Evolutionary conservation across 768 basidiomycete species (phyloP).

Genomic region (Amanita muscaria): DNA sequence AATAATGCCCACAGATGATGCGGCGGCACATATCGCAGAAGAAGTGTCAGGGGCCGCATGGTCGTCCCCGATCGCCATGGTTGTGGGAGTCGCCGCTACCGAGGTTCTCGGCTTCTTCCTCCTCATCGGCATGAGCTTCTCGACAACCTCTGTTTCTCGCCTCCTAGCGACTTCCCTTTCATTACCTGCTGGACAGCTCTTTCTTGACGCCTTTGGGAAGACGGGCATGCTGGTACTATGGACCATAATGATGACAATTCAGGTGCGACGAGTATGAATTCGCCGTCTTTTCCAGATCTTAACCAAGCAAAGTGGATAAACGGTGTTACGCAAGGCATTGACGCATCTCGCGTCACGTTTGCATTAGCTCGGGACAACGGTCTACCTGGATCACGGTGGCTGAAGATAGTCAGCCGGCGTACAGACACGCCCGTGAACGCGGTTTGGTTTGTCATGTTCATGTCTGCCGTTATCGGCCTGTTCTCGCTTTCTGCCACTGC

Average conservation of each 20-base stretch:
- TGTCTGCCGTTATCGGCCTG: constrained; percentile 22
- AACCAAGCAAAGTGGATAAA: constrained; percentile 40
- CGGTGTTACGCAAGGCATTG: constrained; percentile 56
- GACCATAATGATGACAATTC: constrained; percentile 44
- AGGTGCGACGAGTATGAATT: constrained; percentile 5
- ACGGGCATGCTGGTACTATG: constrained; percentile 52
- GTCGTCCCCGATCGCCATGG: constrained; percentile 51
- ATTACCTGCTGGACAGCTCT: constrained; percentile 54
- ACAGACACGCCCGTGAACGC: constrained; percentile 30
- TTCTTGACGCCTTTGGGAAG: constrained; percentile 47
- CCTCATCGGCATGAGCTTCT: constrained; percentile 48
- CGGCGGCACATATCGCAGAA: constrained; percentile 58
- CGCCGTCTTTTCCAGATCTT: background rate
- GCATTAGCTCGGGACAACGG: constrained; percentile 44
- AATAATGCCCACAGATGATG: constrained; percentile 38
- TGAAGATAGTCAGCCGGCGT: constrained; percentile 23
- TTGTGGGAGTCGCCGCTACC: constrained; percentile 43
- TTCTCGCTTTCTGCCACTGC: constrained; percentile 26
- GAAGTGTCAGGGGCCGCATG: constrained; percentile 47
- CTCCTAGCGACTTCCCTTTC: constrained; percentile 38
- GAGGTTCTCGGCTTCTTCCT: constrained; percentile 46
- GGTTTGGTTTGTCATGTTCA: constrained; percentile 29
- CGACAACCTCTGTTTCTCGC: constrained; percentile 37
- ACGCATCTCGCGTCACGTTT: constrained; percentile 57
- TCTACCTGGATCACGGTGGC: constrained; percentile 28